These are phyloP conservation scores for Sisymbrium altissimum DNA, from an alignment of 345 rosid species.

Conservation along the genomic window DNA sequence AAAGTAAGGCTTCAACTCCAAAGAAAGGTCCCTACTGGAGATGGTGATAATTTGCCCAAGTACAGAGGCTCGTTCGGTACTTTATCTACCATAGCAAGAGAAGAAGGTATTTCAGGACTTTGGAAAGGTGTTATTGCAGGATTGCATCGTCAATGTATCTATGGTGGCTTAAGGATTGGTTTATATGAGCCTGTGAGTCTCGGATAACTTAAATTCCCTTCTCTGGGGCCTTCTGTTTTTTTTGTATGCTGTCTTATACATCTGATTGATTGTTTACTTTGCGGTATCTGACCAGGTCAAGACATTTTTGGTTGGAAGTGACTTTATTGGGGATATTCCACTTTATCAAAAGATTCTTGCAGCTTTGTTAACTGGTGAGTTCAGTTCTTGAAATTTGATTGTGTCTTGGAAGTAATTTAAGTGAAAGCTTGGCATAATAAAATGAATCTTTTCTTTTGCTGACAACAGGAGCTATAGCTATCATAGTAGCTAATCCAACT, in stretches of 20 bases:
- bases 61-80: constrained; percentile 80
- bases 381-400: constrained; percentile 10
- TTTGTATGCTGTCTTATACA: not conserved
- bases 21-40: constrained; percentile 50
- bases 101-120: constrained; percentile 77
- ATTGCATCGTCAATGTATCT: constrained; percentile 83
- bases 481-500: constrained; percentile 88
- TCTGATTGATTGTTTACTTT: not conserved
- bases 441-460: not conserved
- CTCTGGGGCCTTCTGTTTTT: not conserved
- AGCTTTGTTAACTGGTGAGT: constrained; percentile 82
- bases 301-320: constrained; percentile 76
- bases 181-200: constrained; percentile 84
- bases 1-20: constrained; percentile 99
- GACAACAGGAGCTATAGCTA: constrained; percentile 83
- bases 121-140: constrained; percentile 96
- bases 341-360: constrained; percentile 81
- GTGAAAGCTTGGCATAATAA: not conserved
- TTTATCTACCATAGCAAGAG: constrained; percentile 74
- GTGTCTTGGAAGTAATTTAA: not conserved
- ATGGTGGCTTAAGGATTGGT: constrained; percentile 92
- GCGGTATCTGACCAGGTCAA: constrained; percentile 62
- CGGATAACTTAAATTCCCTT: not conserved
- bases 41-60: constrained; percentile 53
- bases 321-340: constrained; percentile 73